Base-by-base conservation (phyloP, 2,329 filamentous ascomycete species). In the Cytospora leucostoma region DNA sequence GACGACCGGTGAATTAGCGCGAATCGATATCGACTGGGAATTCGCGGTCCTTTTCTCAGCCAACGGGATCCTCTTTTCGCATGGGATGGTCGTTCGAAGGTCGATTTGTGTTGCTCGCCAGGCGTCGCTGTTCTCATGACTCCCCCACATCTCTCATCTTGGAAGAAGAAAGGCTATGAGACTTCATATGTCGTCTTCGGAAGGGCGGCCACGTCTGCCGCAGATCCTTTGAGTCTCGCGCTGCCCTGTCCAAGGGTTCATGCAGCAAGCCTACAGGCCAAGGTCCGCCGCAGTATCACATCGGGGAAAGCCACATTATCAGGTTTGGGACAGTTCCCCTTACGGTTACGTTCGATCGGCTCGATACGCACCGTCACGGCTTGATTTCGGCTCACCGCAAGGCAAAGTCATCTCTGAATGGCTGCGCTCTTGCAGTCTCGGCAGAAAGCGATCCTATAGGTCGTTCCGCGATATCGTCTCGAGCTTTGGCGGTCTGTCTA, bases 211-310 rank as follows among this genome's bases (percentile, higher is more conserved):
- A 50, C 59, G 54, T 49, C 54, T 61, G 59, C 59, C 51, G 59
- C 54, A 53, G 40, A n/a, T 12, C 52, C 51, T 40, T 53, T 44
- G 51, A 44, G n/a, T 47, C 35, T 44, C 38, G 55, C 37, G 58
- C 58, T 60, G 32, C 44, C 21, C 19, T 47, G 44, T 47, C 12
- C 7, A 47, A 47, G 40, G 54, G 51, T n/a, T 50, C 32, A 53
- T 55, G 59, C 59, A 40, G 50, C 51, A 61, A 61, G 59, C 59
- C 59, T 55, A 61, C 38, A 55, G 55, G 59, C 59, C 59, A 61
- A 61, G 59, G 49, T 37, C 59, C 38, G 59, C 59, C 59, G 53
- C 59, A 52, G 38, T 55, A 44, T 53, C 38, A 61, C 15, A 19
- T 44, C 38, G 51, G 58, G 32, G 47, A 44, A 37, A 55, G 59